Conservation (phyloP, 441 rosid genomes). For the Aleurites moluccanus region DNA sequence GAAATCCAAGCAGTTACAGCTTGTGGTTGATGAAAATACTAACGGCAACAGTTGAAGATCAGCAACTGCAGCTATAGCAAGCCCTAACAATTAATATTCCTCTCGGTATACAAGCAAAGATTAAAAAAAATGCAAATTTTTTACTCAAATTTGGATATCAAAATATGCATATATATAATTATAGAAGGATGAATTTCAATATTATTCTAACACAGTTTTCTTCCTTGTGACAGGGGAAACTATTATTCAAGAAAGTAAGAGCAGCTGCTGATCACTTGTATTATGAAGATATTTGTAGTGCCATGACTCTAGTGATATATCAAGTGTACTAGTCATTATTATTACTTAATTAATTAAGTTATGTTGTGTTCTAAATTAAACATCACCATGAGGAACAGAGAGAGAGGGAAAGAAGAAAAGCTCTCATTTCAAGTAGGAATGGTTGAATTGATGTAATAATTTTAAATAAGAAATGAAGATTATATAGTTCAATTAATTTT, state of each 20-base stretch:
- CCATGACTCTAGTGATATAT: background rate
- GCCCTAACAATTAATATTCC: background rate
- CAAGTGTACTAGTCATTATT: background rate
- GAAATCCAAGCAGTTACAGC: conserved; percentile 39
- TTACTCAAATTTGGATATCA: no score
- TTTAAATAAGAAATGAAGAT: no score
- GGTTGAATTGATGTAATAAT: no score
- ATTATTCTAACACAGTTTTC: no score
- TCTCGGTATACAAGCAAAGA: background rate
- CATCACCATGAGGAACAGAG: background rate
- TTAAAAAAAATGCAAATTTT: no score
- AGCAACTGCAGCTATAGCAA: background rate
- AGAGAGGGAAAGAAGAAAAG: no score
- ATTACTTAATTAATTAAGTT: background rate
- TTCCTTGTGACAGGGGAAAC: no score
- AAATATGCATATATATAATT: no score
- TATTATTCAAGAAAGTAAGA: no score
- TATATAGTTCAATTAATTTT: no score
- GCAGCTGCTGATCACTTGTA: background rate
- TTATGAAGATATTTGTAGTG: background rate
- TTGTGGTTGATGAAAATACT: conserved; percentile 2
- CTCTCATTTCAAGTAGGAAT: no score
- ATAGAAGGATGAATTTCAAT: no score
- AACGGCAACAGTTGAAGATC: conserved; percentile 29
- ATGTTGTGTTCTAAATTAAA: background rate